phyloP scores from a whole-genome alignment of 1,284 basidiomycete species.

The Waitea zeae region DNA sequence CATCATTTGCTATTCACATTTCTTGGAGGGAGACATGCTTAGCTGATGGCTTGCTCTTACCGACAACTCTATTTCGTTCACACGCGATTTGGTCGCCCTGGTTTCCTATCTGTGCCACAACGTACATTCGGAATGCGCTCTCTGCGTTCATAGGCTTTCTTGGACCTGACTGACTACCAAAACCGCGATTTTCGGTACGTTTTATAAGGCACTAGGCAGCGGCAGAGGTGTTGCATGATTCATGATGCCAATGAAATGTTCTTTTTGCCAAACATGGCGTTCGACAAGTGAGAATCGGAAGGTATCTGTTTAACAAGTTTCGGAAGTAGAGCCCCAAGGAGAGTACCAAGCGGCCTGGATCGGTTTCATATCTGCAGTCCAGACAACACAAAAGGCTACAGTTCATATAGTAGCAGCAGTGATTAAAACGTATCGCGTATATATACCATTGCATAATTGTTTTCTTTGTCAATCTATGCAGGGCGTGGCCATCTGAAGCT shows the following conservation, averaged over 20 bases:
- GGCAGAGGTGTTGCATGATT: no score
- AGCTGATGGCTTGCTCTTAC: no score
- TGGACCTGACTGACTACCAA: slow-evolving; percentile 51
- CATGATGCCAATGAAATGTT: neutral
- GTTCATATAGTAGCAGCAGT: neutral
- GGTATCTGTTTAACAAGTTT: neutral
- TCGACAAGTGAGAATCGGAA: neutral
- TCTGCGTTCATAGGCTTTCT: slow-evolving; percentile 44
- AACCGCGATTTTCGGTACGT: slow-evolving; percentile 48
- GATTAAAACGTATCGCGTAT: no score
- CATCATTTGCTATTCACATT: no score
- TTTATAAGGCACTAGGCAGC: no score
- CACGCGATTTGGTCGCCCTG: no score
- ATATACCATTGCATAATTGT: neutral
- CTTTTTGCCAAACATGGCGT: neutral
- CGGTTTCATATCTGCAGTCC: neutral
- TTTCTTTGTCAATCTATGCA: neutral
- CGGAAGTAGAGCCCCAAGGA: no score
- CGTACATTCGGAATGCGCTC: no score
- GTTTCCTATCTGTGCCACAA: no score
- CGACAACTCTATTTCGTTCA: no score
- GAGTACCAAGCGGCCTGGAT: neutral
- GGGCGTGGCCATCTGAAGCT: slow-evolving; percentile 6
- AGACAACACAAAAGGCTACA: neutral
- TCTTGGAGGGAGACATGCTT: no score